Evolutionary conservation across 495 filamentous ascomycete genomes (phyloP), one percentile per base, ranked within the genome.

Genomic region (Cryomyces minteri): DNA sequence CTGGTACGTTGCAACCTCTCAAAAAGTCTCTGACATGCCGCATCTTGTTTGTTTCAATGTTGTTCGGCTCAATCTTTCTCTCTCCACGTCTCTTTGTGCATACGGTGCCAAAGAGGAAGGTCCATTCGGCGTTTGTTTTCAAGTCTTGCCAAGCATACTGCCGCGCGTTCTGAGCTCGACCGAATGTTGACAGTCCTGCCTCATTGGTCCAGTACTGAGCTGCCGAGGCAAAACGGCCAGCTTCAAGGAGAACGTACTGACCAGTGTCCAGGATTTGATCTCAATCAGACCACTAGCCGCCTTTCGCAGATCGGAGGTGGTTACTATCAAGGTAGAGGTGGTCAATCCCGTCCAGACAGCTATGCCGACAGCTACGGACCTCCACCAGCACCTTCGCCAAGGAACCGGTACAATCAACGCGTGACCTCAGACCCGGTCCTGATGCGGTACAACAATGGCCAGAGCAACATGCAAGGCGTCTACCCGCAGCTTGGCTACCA

Each of bases 401-500:
- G 54, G 11, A 37, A 51, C 30, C 55, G 52, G 11, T 50, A 54
- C 45, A 53, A 32, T 12, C 49, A 53, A 29, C 52, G 55, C 28
- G 57, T 52, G 49, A 57, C 49, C 50, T 58, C 54, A 40, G 74
- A 70, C 32, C 70, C 61, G 46, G 52, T 25, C 1, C 43, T 54
- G 44, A 66, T 60, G 43, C 54, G 58, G 41, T 56, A 61, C 48
- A 63, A 51, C 60, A 62, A 54, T 41, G 48, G 48, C 11, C 28
- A 37, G 29, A 12, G 31, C 29, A 31, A 47, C 31, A 56, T 62
- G 34, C 34, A 37, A 37, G 65, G 67, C 51, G 67, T 80, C 41
- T 84, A 88, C 60, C 67, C 73, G 10, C 65, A 70, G 32, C 72
- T 77, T 40, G 70, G 67, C 47, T 81, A 88, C 57, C 80, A 88